phyloP scores from a whole-genome alignment of 2,329 filamentous ascomycete species.

The Fusarium denticulatum region DNA sequence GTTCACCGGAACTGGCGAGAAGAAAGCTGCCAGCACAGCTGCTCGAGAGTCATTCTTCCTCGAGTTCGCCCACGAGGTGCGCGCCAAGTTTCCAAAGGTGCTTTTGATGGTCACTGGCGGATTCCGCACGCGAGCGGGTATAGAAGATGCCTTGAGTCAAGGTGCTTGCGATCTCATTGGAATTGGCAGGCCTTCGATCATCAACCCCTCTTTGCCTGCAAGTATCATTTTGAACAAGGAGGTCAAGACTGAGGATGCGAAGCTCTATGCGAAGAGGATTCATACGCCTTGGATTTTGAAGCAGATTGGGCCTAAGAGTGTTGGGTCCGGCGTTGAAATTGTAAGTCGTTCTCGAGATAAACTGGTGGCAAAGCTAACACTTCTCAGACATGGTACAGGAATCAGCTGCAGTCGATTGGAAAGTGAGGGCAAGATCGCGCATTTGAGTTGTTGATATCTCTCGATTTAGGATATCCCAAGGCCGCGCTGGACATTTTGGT shows the following conservation, averaged over 20 bases:
- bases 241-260: slow-evolving; percentile 22
- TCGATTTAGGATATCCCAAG: neutral
- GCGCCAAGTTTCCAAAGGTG: slow-evolving; percentile 54
- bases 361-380: neutral
- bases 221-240: slow-evolving; percentile 32
- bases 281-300: slow-evolving; percentile 31
- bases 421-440: neutral
- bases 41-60: slow-evolving; percentile 75
- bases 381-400: slow-evolving; percentile 23
- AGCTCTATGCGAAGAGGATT: slow-evolving; percentile 7
- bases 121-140: slow-evolving; percentile 61
- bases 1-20: slow-evolving; percentile 40
- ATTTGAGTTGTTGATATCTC: neutral
- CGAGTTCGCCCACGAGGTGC: slow-evolving; percentile 67
- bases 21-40: slow-evolving; percentile 51
- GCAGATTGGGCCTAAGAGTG: slow-evolving; percentile 17
- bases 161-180: slow-evolving; percentile 56
- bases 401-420: slow-evolving; percentile 23
- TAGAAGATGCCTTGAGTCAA: slow-evolving; percentile 52
- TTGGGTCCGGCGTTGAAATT: slow-evolving; percentile 33
- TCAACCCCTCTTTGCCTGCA: slow-evolving; percentile 52
- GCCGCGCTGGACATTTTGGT: too few relatives aligned
- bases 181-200: slow-evolving; percentile 50
- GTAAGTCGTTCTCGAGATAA: neutral
- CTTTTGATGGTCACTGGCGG: slow-evolving; percentile 70